Percentiles rank a stretch among this genome's conserved stretches.
Evolutionary conservation across 1,284 basidiomycete genomes (phyloP).

Genomic region (Pseudozyma thailandica): DNA sequence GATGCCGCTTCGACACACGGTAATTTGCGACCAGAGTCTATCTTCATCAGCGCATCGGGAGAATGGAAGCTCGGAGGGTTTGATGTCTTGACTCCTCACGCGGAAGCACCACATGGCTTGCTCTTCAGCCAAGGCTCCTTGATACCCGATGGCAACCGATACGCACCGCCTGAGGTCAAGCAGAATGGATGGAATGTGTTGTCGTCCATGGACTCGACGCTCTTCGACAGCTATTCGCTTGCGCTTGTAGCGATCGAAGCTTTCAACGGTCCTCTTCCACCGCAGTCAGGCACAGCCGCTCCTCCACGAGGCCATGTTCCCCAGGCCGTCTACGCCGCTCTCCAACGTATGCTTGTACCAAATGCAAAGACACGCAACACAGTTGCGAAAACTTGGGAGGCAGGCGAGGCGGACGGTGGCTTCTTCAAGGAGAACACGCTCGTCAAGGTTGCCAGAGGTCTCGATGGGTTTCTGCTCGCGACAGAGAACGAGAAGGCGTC

Average conservation of each 20-base stretch:
- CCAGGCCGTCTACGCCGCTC: slow-evolving; percentile 78
- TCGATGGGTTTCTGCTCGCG: slow-evolving; percentile 87
- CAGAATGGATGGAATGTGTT: slow-evolving; percentile 77
- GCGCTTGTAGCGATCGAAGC: slow-evolving; percentile 58
- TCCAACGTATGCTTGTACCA: slow-evolving; percentile 88
- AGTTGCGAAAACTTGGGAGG: slow-evolving; percentile 67
- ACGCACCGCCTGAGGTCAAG: slow-evolving; percentile 85
- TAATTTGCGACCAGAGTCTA: slow-evolving; percentile 79
- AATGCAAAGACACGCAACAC: slow-evolving; percentile 82
- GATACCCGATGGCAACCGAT: slow-evolving; percentile 61
- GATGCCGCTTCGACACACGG: slow-evolving; percentile 77
- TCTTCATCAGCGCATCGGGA: slow-evolving; percentile 84
- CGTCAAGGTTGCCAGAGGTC: slow-evolving; percentile 82
- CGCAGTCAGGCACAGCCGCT: slow-evolving; percentile 77
- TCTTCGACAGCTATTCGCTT: slow-evolving; percentile 59
- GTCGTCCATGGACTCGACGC: slow-evolving; percentile 34
- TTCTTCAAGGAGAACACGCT: slow-evolving; percentile 88
- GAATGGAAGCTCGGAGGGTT: slow-evolving; percentile 98
- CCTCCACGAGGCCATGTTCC: slow-evolving; percentile 84
- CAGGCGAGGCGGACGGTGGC: slow-evolving; percentile 71
- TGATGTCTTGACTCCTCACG: slow-evolving; percentile 78
- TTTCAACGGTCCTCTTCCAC: slow-evolving; percentile 59
- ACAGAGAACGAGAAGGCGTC: slow-evolving; percentile 83
- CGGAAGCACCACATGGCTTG: slow-evolving; percentile 65
- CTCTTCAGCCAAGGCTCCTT: slow-evolving; percentile 53